Evolutionary conservation across 2,329 filamentous ascomycete species (phyloP), one percentile per base, ranked within the genome.

Genomic region (Hirsutella rhossiliensis): DNA sequence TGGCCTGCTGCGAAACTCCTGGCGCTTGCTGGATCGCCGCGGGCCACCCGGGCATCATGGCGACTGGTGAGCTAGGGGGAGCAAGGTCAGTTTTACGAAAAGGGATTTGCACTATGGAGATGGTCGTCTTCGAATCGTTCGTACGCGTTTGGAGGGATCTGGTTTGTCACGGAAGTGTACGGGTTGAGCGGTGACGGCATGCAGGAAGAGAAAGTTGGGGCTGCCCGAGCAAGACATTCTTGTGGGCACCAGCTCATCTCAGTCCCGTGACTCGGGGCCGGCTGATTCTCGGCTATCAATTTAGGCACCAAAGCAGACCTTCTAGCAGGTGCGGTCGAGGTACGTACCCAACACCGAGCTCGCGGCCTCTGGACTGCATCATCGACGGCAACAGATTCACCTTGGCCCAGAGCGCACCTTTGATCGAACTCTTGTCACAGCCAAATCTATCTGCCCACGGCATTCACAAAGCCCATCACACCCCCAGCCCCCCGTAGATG

Each of bases 11-110:
- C 44, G 64, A 58, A 40, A 67, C 60, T 56, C 68, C 66, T 41
- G 69, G 64, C 55, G 60, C 57, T 49, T 60, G 61, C 50, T 63
- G 63, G 46, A 56, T 51, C 42, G 57, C 53, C 45, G 57, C 54
- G 47, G 62, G 56, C 62, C 63, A 66, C 45, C 53, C 55, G 44
- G 62, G 54, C 59, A 65, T 63, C 60, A 62, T 65, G 39, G 37
- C 49, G 55, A 43, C 43, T 37, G 37, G 11, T 9, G 17, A 31
- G 37, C 39, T 43, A 27, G 34, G n/a, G 38, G 20, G 40, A 40
- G 13, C 18, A 30, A 42, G 37, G 38, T 48, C 48, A 50, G 46
- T 45, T 18, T 42, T 42, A 36, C 20, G 37, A 8, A 13, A 37
- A 2, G 19, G 15, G n/a, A 19, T 11, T 54, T 48, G 54, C 48